Percentiles rank a stretch among this genome's conserved stretches.
These are phyloP conservation scores for Starmerella stigmatis DNA, from an alignment of 805 yeast species.

Conservation along the genomic window DNA sequence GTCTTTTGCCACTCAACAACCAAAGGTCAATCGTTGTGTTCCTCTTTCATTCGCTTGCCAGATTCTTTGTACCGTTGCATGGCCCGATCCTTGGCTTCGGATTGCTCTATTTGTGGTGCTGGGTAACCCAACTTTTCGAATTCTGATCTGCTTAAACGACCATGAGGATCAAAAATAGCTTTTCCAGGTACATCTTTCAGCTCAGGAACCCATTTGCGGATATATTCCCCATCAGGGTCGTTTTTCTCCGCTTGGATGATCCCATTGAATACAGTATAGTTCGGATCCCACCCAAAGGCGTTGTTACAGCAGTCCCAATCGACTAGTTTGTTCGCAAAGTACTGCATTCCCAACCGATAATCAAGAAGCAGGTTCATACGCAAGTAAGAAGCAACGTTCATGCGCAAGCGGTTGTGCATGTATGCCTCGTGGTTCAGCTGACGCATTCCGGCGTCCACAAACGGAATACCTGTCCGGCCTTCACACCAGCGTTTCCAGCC, in stretches of 20 bases:
- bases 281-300: conserved; percentile 55
- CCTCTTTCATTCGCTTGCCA: conserved; percentile 7
- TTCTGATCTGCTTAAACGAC: conserved; percentile 14
- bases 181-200: conserved; percentile 29
- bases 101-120: conserved; percentile 13
- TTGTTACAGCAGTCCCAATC: conserved; percentile 48
- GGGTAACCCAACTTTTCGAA: conserved; percentile 21
- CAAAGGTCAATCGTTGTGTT: no score
- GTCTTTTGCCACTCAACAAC: no score
- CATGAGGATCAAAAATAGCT: conserved; percentile 33
- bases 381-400: conserved; percentile 45
- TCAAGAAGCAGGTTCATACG: conserved; percentile 42
- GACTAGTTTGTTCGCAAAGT: conserved; percentile 39
- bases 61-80: conserved; percentile 15
- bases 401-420: conserved; percentile 44
- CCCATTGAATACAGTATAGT: conserved; percentile 47
- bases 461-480: conserved; percentile 47
- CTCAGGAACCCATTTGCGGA: conserved; percentile 44
- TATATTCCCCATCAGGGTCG: conserved; percentile 40
- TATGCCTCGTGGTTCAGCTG: conserved; percentile 43
- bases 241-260: conserved; percentile 40
- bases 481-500: conserved; percentile 42
- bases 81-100: conserved; percentile 14
- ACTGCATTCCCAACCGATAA: conserved; percentile 47
- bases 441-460: conserved; percentile 51